Conservation (phyloP, 768 basidiomycete species). For the Macrolepiota fuliginosa region DNA sequence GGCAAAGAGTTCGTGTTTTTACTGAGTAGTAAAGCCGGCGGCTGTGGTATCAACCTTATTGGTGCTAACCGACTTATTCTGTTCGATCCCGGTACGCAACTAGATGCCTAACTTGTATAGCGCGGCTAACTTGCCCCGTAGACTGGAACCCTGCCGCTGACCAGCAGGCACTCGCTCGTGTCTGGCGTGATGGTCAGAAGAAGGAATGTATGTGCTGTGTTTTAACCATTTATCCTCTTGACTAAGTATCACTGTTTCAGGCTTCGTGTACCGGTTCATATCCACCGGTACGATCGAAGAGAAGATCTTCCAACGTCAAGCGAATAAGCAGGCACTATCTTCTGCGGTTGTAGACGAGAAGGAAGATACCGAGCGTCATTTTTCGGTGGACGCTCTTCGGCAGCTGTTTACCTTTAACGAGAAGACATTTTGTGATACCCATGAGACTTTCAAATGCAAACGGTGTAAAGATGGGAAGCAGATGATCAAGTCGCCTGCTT, state of each 20-base stretch:
- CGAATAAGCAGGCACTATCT: constrained; percentile 92
- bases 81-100: constrained; percentile 80
- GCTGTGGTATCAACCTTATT: constrained; percentile 96
- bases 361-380: constrained; percentile 93
- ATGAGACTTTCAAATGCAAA: constrained; percentile 98
- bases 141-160: constrained; percentile 99
- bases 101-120: neutral
- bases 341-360: constrained; percentile 99
- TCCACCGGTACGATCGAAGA: constrained; percentile 97
- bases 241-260: constrained; percentile 32
- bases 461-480: constrained; percentile 88
- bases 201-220: constrained; percentile 81
- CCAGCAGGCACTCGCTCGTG: constrained; percentile 96
- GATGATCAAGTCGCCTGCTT: constrained; percentile 72
- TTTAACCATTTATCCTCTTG: neutral
- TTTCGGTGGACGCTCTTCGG: constrained; percentile 83
- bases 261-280: constrained; percentile 98
- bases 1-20: constrained; percentile 95
- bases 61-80: constrained; percentile 94
- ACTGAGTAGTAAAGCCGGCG: constrained; percentile 93
- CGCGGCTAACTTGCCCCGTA: constrained; percentile 25
- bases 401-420: constrained; percentile 93
- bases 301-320: constrained; percentile 98
- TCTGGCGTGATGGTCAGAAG: constrained; percentile 99
- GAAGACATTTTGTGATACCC: constrained; percentile 85